Percentiles rank a stretch among this genome's conserved stretches.
phyloP scores from a whole-genome alignment of 257 asterid genomes.

The Gynochthodes officinalis region DNA sequence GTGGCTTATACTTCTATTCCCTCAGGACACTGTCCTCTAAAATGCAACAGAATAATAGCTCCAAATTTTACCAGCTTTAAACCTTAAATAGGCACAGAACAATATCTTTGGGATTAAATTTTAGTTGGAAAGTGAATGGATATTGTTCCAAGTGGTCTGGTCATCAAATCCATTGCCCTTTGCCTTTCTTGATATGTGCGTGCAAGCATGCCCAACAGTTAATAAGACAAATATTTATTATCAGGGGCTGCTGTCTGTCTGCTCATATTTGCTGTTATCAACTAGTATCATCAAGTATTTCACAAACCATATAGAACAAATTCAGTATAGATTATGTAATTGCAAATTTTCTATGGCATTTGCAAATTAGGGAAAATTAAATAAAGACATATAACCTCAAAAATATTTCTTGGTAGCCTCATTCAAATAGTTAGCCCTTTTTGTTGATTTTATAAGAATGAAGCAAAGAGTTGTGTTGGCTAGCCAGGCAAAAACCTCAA shows the following conservation, averaged over 20 bases:
- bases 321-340: neutral
- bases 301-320: neutral
- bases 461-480: neutral
- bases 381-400: neutral
- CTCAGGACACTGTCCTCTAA: neutral
- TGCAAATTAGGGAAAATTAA: neutral
- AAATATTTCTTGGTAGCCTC: neutral
- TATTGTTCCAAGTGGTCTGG: neutral
- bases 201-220: neutral
- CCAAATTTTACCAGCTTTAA: neutral
- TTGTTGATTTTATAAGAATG: neutral
- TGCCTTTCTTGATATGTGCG: neutral
- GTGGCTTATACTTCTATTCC: neutral
- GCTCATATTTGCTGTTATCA: neutral
- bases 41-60: neutral
- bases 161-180: neutral
- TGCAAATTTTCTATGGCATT: neutral
- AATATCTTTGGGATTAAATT: neutral
- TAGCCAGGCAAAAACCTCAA: neutral
- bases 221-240: neutral
- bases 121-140: neutral
- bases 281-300: neutral
- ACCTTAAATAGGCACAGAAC: neutral
- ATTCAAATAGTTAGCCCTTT: neutral
- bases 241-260: neutral